These are phyloP conservation scores for Dysphania ambrosioides DNA, from an alignment of 148 eudicot species.

Conservation along the genomic window DNA sequence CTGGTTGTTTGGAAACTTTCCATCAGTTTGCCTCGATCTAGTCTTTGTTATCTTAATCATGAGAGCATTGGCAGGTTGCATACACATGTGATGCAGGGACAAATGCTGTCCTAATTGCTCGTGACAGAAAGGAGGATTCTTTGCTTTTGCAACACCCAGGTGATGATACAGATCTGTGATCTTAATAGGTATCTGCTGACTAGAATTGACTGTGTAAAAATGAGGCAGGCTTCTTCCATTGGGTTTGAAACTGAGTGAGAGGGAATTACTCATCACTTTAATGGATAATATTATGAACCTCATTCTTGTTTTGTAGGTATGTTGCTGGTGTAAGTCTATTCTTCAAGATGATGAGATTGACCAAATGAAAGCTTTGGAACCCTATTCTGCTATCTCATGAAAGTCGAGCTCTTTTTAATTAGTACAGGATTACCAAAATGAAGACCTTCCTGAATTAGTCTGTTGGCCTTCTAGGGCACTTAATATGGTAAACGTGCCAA, in stretches of 20 bases:
- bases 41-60: not conserved
- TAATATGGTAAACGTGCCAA: conserved; percentile 6
- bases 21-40: not conserved
- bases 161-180: conserved; percentile 57
- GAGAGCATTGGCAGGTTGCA: conserved; percentile 60
- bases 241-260: too few relatives aligned
- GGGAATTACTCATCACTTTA: not conserved
- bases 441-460: conserved; percentile 7
- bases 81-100: conserved; percentile 57
- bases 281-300: not conserved
- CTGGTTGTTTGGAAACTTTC: not conserved
- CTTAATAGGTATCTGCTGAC: conserved; percentile 53
- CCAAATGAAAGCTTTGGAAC: conserved; percentile 58
- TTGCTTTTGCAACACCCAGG: conserved; percentile 71
- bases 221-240: not conserved
- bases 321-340: conserved; percentile 76
- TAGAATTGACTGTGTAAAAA: not conserved
- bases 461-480: not conserved
- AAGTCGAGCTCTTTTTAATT: conserved; percentile 63
- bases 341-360: conserved; percentile 73
- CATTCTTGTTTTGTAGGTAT: conserved; percentile 40
- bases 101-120: conserved; percentile 37
- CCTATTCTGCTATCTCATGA: conserved; percentile 66
- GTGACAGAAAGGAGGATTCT: conserved; percentile 51
- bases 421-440: conserved; percentile 76